These are phyloP conservation scores for Microascus cirrosus DNA, from an alignment of 2,329 filamentous ascomycete genomes.

Conservation along the genomic window DNA sequence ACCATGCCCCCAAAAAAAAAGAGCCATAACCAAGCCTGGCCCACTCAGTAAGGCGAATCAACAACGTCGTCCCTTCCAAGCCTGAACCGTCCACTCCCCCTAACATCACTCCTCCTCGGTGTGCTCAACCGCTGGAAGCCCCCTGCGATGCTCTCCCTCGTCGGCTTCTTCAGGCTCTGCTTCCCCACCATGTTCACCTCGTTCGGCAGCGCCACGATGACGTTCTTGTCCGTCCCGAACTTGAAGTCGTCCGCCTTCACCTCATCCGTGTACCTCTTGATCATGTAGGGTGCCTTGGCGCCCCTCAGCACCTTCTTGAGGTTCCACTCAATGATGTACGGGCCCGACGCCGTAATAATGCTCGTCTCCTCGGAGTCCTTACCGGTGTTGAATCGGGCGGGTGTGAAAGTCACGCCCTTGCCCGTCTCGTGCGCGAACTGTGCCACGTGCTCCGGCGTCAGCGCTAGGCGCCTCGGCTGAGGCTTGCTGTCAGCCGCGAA, in stretches of 20 bases:
- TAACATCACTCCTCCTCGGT: constrained; percentile 37
- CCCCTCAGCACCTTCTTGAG: constrained; percentile 79
- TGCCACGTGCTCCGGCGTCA: constrained; percentile 85
- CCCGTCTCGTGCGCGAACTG: constrained; percentile 97
- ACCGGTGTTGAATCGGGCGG: constrained; percentile 88
- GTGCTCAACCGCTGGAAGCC: constrained; percentile 25
- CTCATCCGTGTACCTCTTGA: constrained; percentile 91
- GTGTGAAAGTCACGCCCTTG: constrained; percentile 74
- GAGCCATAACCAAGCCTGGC: not conserved
- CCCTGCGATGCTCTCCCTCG: constrained; percentile 81
- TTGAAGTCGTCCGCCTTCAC: constrained; percentile 99
- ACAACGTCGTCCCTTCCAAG: constrained; percentile 76
- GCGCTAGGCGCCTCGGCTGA: constrained; percentile 76
- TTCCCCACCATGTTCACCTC: constrained; percentile 97
- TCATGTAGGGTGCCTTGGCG: constrained; percentile 80
- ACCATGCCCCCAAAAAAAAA: not conserved
- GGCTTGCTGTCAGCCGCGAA: constrained; percentile 92
- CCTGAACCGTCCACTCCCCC: constrained; percentile 54
- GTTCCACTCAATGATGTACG: constrained; percentile 95
- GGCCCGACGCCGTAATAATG: constrained; percentile 92
- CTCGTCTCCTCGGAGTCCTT: constrained; percentile 74
- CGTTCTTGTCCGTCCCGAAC: constrained; percentile 92
- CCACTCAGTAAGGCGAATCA: constrained; percentile 48
- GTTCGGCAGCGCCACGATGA: constrained; percentile 92
- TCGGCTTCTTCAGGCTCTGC: constrained; percentile 73